Conservation (phyloP, 1,284 basidiomycete genomes). For the Cutaneotrichosporon sp. region DNA sequence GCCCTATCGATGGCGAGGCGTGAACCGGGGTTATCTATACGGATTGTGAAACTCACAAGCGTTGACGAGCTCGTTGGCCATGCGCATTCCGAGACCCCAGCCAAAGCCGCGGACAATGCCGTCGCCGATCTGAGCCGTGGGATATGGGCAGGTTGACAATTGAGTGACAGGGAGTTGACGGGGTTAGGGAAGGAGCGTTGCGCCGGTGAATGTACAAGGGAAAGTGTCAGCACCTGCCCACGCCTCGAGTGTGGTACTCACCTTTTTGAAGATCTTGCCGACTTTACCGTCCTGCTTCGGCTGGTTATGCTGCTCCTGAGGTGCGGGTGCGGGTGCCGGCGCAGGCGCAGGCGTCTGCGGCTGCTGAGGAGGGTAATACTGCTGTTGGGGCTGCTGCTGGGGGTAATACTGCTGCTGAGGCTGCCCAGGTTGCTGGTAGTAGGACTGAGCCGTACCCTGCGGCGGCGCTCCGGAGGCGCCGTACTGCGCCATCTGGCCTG, state of each 20-base stretch:
- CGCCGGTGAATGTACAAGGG: not conserved
- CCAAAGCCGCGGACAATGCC: slow-evolving; percentile 16
- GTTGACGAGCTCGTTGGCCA: slow-evolving; percentile 18
- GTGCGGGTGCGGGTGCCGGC: not conserved
- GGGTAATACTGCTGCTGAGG: not conserved
- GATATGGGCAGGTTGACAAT: not conserved
- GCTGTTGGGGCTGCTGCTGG: not conserved
- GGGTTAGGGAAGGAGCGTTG: not conserved
- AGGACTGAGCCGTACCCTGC: not conserved
- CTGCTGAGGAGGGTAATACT: not conserved
- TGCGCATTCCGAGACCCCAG: slow-evolving; percentile 17
- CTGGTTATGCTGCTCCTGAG: slow-evolving; percentile 12
- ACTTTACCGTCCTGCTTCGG: slow-evolving; percentile 12
- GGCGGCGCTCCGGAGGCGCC: not conserved
- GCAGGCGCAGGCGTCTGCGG: not conserved
- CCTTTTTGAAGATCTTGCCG: slow-evolving; percentile 9
- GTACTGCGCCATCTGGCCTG: slow-evolving; percentile 2
- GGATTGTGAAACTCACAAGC: slow-evolving; percentile 1
- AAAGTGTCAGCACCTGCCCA: not conserved
- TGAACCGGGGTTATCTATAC: too few species aligned
- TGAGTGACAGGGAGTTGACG: too few species aligned
- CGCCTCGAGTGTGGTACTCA: not conserved
- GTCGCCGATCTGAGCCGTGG: slow-evolving; percentile 10
- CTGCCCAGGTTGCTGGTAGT: slow-evolving; percentile 10
- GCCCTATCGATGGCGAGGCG: too few species aligned